Percentiles rank a stretch among this genome's conserved stretches.
phyloP scores from a whole-genome alignment of 768 basidiomycete genomes.

The Lactarius deliciosus region DNA sequence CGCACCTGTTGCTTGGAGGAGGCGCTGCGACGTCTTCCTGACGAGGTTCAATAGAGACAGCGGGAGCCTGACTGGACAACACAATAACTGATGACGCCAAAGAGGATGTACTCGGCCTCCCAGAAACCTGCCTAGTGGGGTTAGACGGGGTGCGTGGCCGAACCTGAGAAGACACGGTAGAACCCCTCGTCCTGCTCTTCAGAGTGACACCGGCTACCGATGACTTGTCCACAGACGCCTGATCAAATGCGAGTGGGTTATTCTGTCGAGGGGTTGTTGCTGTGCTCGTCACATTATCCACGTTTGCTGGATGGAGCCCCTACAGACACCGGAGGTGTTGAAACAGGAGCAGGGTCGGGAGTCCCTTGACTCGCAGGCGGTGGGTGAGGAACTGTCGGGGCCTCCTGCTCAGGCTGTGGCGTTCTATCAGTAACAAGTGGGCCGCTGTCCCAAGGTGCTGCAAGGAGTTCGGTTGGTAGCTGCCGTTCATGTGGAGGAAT shows the following conservation, averaged over 20 bases:
- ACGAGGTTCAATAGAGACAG: constrained; percentile 10
- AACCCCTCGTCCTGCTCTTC: constrained; percentile 26
- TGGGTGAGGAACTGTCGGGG: background rate
- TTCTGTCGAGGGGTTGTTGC: constrained; percentile 15
- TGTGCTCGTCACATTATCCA: constrained; percentile 10
- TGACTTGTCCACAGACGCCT: constrained; percentile 15
- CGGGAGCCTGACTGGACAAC: constrained; percentile 1
- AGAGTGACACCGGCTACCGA: constrained; percentile 12
- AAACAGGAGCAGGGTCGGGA: constrained; percentile 12
- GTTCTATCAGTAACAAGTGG: constrained; percentile 12
- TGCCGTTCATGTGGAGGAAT: constrained; percentile 16
- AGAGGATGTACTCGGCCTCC: constrained; percentile 25
- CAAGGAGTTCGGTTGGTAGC: constrained; percentile 11
- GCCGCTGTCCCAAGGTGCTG: constrained; percentile 16
- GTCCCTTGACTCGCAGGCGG: background rate
- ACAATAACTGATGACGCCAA: constrained; percentile 19
- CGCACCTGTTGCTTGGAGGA: constrained; percentile 14
- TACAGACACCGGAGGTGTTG: constrained; percentile 2
- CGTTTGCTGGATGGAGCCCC: background rate
- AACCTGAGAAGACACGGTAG: constrained; percentile 29
- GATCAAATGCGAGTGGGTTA: constrained; percentile 6
- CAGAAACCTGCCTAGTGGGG: constrained; percentile 21
- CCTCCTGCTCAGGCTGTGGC: constrained; percentile 15
- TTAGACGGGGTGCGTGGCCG: constrained; percentile 26
- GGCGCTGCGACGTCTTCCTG: constrained; percentile 7